phyloP scores from a whole-genome alignment of 805 yeast genomes.

The Wickerhamiella parazyma region DNA sequence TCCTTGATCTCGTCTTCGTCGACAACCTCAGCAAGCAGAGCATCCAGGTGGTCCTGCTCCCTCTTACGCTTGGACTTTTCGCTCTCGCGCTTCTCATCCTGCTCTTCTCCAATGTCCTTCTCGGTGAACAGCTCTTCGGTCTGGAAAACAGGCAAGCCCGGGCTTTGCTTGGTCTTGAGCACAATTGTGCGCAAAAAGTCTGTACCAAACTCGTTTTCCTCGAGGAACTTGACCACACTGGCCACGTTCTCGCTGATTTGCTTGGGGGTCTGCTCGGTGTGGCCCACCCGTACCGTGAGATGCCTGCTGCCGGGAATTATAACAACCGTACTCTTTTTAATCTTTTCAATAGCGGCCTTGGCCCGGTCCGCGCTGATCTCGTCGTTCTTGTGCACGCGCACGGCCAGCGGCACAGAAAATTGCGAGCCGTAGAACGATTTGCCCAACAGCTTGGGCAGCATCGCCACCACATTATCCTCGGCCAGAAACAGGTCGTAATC shows the following conservation, averaged over 20 bases:
- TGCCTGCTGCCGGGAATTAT: constrained; percentile 63
- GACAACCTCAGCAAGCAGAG: constrained; percentile 71
- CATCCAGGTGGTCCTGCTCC: constrained; percentile 38
- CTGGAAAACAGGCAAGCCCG: constrained; percentile 72
- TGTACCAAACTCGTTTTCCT: constrained; percentile 12
- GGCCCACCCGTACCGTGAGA: constrained; percentile 54
- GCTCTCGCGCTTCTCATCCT: constrained; percentile 26
- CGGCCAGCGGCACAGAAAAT: constrained; percentile 52
- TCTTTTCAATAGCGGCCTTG: constrained; percentile 43
- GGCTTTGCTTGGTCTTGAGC: constrained; percentile 57
- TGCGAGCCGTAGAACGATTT: constrained; percentile 58
- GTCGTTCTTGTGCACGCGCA: constrained; percentile 24
- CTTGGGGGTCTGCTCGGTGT: constrained; percentile 31
- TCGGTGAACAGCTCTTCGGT: constrained; percentile 39
- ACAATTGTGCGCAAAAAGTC: constrained; percentile 31
- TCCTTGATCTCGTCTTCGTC: constrained; percentile 54
- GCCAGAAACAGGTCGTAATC: constrained; percentile 67
- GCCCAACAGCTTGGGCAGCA: constrained; percentile 74
- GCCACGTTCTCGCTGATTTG: constrained; percentile 48
- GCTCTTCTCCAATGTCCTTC: constrained; percentile 33
- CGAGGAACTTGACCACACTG: constrained; percentile 38
- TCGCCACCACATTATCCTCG: constrained; percentile 68
- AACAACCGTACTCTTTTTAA: constrained; percentile 44
- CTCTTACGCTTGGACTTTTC: constrained; percentile 21
- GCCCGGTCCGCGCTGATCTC: constrained; percentile 40